Conservation (phyloP, 768 basidiomycete genomes). For the Tephrocybe sp. region DNA sequence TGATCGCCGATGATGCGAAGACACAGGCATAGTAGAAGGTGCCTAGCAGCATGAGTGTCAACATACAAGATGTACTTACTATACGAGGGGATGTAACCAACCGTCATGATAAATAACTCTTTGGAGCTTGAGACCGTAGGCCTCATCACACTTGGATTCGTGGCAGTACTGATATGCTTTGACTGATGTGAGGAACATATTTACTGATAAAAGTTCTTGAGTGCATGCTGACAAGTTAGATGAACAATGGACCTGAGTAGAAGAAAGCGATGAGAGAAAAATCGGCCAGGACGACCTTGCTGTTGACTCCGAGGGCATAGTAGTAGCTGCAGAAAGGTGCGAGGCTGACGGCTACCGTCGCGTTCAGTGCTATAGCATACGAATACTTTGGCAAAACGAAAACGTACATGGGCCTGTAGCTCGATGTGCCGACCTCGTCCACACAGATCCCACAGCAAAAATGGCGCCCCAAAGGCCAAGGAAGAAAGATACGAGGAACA, state of each 20-base stretch:
- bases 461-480: not conserved
- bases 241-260: not conserved
- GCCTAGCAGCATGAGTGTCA: not conserved
- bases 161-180: conserved; percentile 2
- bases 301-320: too few species aligned
- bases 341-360: too few species aligned
- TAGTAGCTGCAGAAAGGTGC: not conserved
- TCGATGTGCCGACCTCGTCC: not conserved
- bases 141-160: not conserved
- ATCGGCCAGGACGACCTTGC: not conserved
- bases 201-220: not conserved
- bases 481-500: conserved; percentile 2
- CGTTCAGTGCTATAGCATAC: too few species aligned
- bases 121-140: not conserved
- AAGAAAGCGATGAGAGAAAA: not conserved
- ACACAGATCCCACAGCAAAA: not conserved
- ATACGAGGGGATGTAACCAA: not conserved
- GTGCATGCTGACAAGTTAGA: not conserved
- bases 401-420: not conserved
- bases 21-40: conserved; percentile 1
- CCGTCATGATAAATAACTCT: conserved; percentile 1
- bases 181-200: not conserved
- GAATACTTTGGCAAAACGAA: too few species aligned
- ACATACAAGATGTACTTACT: too few species aligned
- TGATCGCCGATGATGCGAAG: not conserved